Evolutionary conservation across 1,139 yeast species (phyloP).

Genomic region (Yamadazyma trypodendri): DNA sequence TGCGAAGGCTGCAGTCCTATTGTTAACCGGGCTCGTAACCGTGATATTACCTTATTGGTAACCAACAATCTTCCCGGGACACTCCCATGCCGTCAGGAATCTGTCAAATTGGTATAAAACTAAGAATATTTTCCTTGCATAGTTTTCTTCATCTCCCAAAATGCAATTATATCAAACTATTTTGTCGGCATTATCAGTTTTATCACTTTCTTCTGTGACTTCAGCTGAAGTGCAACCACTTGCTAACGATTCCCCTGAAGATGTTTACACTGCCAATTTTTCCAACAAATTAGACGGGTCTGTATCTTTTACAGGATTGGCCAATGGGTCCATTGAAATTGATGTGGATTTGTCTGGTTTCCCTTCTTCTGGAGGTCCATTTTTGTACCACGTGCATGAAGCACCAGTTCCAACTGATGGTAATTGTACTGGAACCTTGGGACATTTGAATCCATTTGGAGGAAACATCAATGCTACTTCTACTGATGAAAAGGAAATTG

Average conservation of each 20-base stretch:
- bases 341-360: conserved; percentile 31
- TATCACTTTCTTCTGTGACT: conserved; percentile 9
- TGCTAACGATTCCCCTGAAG: conserved; percentile 21
- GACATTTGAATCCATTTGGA: conserved; percentile 41
- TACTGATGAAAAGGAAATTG: conserved; percentile 31
- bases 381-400: conserved; percentile 43
- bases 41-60: not conserved
- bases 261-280: conserved; percentile 18
- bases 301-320: conserved; percentile 29
- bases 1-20: not conserved
- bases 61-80: not conserved
- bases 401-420: conserved; percentile 39
- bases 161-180: conserved; percentile 9
- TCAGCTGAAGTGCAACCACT: conserved; percentile 20
- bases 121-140: not conserved
- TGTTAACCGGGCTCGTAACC: not conserved
- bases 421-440: conserved; percentile 38
- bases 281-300: conserved; percentile 23
- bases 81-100: not conserved
- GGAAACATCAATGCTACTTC: conserved; percentile 30
- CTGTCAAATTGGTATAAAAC: not conserved
- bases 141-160: not conserved
- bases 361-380: conserved; percentile 41
- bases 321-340: conserved; percentile 34
- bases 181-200: conserved; percentile 14